Evolutionary conservation across 768 basidiomycete genomes (phyloP).

Genomic region (Mycena vitilis): DNA sequence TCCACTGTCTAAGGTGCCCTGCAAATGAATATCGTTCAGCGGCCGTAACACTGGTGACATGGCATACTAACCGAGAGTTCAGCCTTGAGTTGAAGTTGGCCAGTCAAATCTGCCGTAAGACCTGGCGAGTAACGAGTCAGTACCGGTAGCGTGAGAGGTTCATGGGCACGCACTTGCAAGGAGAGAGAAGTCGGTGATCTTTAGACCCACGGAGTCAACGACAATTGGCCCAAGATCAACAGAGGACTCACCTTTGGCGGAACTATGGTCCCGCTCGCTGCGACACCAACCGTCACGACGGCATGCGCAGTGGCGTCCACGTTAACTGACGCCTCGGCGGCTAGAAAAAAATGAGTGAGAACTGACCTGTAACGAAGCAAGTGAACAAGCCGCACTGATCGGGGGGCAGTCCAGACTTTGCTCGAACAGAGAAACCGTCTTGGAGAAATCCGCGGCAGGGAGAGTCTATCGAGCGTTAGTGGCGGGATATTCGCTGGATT

Average conservation of each 20-base stretch:
- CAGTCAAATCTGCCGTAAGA: conserved; percentile 30
- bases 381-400: conserved; percentile 12
- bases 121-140: conserved; percentile 3
- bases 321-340: conserved; percentile 38
- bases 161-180: conserved; percentile 1
- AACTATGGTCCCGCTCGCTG: conserved; percentile 56
- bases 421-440: conserved; percentile 46
- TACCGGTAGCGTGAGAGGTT: neutral
- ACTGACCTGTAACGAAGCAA: too few species aligned
- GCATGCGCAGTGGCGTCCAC: conserved; percentile 51
- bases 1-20: conserved; percentile 55
- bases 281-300: conserved; percentile 52
- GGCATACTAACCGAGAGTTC: conserved; percentile 18
- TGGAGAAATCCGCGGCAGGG: conserved; percentile 46
- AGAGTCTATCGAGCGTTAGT: conserved; percentile 34
- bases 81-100: conserved; percentile 20
- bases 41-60: too few species aligned
- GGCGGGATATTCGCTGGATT: too few species aligned
- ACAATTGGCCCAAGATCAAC: neutral
- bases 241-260: conserved; percentile 50
- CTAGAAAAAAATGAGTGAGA: neutral
- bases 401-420: conserved; percentile 40
- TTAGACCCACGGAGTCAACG: neutral
- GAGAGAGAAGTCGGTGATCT: conserved; percentile 12
- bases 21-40: neutral